These are phyloP conservation scores for Athelia psychrophila DNA, from an alignment of 1,284 basidiomycete genomes.

Conservation along the genomic window DNA sequence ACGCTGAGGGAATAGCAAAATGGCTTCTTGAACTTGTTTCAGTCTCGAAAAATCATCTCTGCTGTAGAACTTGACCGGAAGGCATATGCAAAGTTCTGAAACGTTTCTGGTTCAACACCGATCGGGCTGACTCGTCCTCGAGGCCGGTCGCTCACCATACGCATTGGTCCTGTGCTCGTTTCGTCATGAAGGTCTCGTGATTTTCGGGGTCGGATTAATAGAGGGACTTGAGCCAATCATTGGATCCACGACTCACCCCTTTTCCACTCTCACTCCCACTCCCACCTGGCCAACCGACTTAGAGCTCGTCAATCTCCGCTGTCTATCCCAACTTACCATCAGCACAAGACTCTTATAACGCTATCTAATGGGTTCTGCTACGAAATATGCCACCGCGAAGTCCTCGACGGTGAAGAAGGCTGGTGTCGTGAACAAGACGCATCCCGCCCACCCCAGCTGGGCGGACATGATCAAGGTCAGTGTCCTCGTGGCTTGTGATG, in stretches of 20 bases:
- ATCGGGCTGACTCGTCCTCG: no score
- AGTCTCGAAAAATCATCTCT: no score
- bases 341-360: conserved; percentile 9
- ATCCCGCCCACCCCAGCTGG: conserved; percentile 43
- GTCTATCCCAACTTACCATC: conserved; percentile 22
- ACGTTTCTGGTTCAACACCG: no score
- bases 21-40: no score
- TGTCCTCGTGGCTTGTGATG: conserved; percentile 6
- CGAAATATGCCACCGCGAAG: conserved; percentile 26
- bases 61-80: no score
- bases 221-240: neutral
- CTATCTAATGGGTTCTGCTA: neutral
- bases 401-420: conserved; percentile 25
- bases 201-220: no score
- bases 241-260: neutral
- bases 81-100: no score
- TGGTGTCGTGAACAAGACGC: conserved; percentile 31
- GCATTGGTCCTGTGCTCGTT: no score
- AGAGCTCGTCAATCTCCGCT: conserved; percentile 13
- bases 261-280: neutral
- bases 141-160: no score
- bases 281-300: neutral
- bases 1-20: no score
- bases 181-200: no score
- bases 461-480: conserved; percentile 54